Base-by-base conservation (phyloP, 2,329 filamentous ascomycete species). In the Ophiostoma fasciatum region DNA sequence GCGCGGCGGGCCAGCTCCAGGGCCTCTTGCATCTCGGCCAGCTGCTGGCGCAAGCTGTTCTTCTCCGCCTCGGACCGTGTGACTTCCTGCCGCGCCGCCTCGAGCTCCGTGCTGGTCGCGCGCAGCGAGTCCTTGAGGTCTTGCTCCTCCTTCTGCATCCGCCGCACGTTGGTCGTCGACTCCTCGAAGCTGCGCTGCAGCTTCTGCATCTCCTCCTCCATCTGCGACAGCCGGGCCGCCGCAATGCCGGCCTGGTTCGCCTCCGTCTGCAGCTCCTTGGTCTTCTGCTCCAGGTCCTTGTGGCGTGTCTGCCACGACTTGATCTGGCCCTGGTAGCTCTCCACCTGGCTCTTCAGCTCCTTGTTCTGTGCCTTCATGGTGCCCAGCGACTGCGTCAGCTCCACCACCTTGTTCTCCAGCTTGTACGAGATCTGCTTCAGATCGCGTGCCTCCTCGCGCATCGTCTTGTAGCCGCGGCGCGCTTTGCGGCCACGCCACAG, bases 341-440 rank as follows among this genome's bases (percentile, higher is more conserved):
- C 84, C 33, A 98, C 79, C 58, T 96, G 87, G 25, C 73, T 78
- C 48, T 81, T 68, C 42, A 98, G 69, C 40, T 73, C 72, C 66
- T 93, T 94, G 71, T 98, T 98, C 61, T 94, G 83, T 44, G 78
- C 74, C 64, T 93, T 94, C 70, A 94, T 80, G 9, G 84, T 78
- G 46, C 90, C 87, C 49, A 98, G 62, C 33, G 80, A 83, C 58
- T 98, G 90, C 1, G 90, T 98, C 51, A 98, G 71, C 63, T 98
- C 90, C 44, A 98, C 84, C 44, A 98, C 90, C 74, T 98, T 98
- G 71, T 98, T 96, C 59, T 98, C 90, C 49, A 98, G 66, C 66
- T 94, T 96, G 68, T 98, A 98, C 3, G 90, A 96, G 48, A 98
- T 98, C 60, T 96, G 88, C 68, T 96, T 96, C 56, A 98, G 73